Evolutionary conservation across 176 grass and related monocot species (phyloP).

Genomic region (Cymbopogon citratus): DNA sequence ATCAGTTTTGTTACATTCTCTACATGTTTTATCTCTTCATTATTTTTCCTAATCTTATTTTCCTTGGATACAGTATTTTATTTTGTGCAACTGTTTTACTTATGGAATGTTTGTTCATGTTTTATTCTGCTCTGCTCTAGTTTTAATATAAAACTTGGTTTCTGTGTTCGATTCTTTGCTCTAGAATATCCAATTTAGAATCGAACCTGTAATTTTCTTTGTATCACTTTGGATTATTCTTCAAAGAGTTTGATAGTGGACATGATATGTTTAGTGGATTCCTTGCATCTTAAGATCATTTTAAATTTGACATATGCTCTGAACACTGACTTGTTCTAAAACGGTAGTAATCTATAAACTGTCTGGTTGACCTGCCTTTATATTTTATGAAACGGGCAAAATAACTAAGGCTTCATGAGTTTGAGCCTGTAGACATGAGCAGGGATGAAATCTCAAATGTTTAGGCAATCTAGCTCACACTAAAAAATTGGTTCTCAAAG

Average conservation of each 20-base stretch:
- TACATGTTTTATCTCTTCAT: not conserved
- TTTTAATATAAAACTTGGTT: not conserved
- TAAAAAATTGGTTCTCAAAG: not conserved
- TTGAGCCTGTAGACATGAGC: not conserved
- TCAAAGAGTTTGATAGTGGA: not conserved
- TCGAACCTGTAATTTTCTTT: not conserved
- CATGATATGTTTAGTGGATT: not conserved
- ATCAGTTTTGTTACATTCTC: conserved; percentile 20
- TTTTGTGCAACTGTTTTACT: not conserved
- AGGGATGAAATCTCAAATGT: not conserved
- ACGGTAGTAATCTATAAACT: not conserved
- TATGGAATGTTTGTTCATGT: not conserved
- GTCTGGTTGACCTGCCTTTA: not conserved
- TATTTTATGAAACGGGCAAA: not conserved
- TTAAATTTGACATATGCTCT: not conserved
- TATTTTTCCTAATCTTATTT: too few species aligned
- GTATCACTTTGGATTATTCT: not conserved
- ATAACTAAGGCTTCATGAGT: not conserved
- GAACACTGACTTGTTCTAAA: not conserved
- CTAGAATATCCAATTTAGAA: not conserved
- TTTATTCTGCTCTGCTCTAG: not conserved
- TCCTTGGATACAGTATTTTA: too few species aligned
- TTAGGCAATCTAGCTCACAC: not conserved
- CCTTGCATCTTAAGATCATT: not conserved
- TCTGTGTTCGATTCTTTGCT: not conserved